phyloP scores from a whole-genome alignment of 1,139 yeast species.

The Pichia norvegensis region DNA sequence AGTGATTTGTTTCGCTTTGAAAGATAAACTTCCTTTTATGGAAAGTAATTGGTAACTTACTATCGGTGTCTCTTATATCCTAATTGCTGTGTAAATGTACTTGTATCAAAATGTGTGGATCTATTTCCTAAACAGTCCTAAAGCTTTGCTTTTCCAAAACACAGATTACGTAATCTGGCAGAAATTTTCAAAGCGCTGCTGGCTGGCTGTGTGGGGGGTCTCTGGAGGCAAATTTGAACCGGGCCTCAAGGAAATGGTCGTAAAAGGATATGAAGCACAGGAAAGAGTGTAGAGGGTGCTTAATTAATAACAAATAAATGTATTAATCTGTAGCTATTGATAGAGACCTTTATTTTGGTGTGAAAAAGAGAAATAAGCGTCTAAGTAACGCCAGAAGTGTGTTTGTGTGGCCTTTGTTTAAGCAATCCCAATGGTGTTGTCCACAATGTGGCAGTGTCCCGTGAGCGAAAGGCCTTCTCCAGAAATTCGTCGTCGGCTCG shows the following conservation, averaged over 20 bases:
- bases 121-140: neutral
- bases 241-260: neutral
- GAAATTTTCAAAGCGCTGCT: neutral
- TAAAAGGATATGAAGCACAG: neutral
- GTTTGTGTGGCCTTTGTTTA: neutral
- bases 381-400: neutral
- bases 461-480: neutral
- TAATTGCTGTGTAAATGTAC: neutral
- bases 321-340: constrained; percentile 1
- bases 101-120: neutral
- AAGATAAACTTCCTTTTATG: neutral
- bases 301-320: constrained; percentile 5
- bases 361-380: neutral
- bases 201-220: neutral
- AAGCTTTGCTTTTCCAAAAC: neutral
- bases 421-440: neutral
- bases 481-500: neutral
- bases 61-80: neutral
- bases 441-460: neutral
- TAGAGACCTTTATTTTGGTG: neutral
- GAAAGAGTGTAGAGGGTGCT: neutral
- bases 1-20: neutral
- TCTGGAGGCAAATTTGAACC: neutral
- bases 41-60: neutral
- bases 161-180: neutral